Evolutionary conservation across 2,329 filamentous ascomycete genomes (phyloP).

Genomic region (Colletotrichum theobromicola): DNA sequence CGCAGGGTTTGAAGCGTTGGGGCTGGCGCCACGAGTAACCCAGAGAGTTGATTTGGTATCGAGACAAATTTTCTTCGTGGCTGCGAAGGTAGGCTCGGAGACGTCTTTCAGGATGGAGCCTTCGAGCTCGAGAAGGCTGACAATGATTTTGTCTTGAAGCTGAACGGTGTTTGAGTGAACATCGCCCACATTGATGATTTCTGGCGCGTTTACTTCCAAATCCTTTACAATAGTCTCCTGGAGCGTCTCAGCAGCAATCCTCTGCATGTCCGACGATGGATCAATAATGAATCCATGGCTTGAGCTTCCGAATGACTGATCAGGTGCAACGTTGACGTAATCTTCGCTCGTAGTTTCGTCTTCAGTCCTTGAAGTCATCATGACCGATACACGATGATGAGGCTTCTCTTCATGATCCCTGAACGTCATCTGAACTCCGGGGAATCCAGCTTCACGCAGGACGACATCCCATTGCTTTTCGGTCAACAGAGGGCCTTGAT

Average conservation of each 20-base stretch:
- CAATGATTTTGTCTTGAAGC: not conserved
- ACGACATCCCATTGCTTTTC: constrained; percentile 24
- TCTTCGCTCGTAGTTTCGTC: not conserved
- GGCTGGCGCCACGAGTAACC: not conserved
- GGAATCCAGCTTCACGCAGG: constrained; percentile 22
- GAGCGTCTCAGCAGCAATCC: not conserved
- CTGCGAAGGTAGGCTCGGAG: not conserved
- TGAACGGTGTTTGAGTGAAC: not conserved
- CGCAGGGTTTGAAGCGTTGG: not conserved
- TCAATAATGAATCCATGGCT: not conserved
- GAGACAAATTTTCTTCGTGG: not conserved
- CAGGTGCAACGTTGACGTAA: not conserved
- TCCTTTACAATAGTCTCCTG: not conserved
- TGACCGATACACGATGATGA: not conserved
- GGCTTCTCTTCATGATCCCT: constrained; percentile 20
- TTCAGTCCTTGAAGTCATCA: not conserved
- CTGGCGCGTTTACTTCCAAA: not conserved
- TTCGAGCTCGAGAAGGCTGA: not conserved
- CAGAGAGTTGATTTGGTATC: not conserved
- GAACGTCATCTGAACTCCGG: constrained; percentile 27
- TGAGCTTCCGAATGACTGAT: not conserved
- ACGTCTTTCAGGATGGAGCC: not conserved
- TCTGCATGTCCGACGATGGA: not conserved
- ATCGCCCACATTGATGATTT: not conserved
- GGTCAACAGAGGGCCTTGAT: constrained; percentile 27